Percentiles rank a stretch among this genome's conserved stretches.
Conservation (phyloP, 768 basidiomycete species). For the Wakefieldia striispora region DNA sequence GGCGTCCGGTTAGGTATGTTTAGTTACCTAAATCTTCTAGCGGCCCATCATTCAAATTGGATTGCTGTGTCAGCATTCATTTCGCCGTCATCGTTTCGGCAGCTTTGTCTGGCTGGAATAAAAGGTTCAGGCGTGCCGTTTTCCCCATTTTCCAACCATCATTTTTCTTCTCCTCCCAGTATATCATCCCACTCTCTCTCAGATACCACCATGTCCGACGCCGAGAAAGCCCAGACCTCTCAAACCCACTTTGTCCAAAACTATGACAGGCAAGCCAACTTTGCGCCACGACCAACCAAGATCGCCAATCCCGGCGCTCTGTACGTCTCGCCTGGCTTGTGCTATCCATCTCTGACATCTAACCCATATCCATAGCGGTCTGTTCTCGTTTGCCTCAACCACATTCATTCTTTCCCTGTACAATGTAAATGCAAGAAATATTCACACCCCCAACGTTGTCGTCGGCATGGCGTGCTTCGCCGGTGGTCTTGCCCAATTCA, state of each 20-base stretch:
- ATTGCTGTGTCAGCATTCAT: conserved; percentile 24
- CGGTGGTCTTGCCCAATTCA: conserved; percentile 81
- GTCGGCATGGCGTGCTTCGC: conserved; percentile 85
- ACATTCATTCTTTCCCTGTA: conserved; percentile 77
- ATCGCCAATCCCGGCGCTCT: conserved; percentile 57
- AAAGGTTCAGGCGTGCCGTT: conserved; percentile 8
- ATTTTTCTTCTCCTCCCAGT: not conserved
- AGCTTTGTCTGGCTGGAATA: conserved; percentile 11
- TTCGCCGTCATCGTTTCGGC: conserved; percentile 15
- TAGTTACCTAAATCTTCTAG: conserved; percentile 1
- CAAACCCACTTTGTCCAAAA: conserved; percentile 20
- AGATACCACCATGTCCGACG: conserved; percentile 32
- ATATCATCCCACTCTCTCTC: not conserved
- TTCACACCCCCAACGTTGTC: conserved; percentile 63
- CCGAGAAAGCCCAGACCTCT: conserved; percentile 30
- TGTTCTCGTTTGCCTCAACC: conserved; percentile 82
- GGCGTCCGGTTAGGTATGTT: not conserved
- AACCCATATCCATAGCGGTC: conserved; percentile 45
- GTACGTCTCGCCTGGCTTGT: conserved; percentile 15
- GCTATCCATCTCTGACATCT: not conserved
- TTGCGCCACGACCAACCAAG: conserved; percentile 30
- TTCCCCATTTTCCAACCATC: not conserved
- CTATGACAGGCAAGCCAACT: conserved; percentile 15
- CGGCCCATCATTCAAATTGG: not conserved
- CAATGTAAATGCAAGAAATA: conserved; percentile 57